These are phyloP conservation scores for Acanthamoeba culbertsoni DNA, from an alignment of 208 protist genomes.

Conservation along the genomic window DNA sequence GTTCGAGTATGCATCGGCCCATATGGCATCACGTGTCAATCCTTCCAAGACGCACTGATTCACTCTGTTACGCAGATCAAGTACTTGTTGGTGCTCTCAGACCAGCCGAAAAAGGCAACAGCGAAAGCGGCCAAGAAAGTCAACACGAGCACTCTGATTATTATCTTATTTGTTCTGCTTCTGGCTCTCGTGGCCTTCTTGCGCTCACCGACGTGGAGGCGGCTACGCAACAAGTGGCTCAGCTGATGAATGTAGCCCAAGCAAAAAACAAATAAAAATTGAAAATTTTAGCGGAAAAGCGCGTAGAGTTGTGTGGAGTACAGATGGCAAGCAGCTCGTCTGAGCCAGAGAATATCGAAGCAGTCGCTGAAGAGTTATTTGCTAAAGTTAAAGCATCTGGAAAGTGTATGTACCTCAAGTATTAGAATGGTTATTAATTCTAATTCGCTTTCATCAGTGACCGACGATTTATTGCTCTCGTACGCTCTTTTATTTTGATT, in stretches of 20 bases:
- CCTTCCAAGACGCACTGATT: too few species aligned
- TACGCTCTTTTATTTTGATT: background rate
- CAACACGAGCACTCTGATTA: background rate
- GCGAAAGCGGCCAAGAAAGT: background rate
- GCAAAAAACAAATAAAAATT: background rate
- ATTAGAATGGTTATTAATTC: background rate
- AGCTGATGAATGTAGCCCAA: background rate
- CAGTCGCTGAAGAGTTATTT: conserved; percentile 23
- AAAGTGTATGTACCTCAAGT: background rate
- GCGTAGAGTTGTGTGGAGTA: too few species aligned
- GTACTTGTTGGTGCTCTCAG: background rate
- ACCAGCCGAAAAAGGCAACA: background rate
- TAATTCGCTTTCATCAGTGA: background rate
- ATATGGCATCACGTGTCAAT: too few species aligned
- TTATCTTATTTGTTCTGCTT: background rate
- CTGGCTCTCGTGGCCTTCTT: conserved; percentile 10
- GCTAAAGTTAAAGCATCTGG: conserved; percentile 9
- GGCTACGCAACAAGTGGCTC: conserved; percentile 8
- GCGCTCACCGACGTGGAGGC: background rate
- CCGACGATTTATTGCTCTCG: conserved; percentile 6
- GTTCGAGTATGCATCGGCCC: conserved; percentile 32
- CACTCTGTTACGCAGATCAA: background rate
- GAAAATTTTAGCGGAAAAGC: too few species aligned
- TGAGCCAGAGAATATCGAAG: background rate
- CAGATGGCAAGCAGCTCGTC: background rate